A percentile compares a stretch with the other conserved stretches of the same genome.
phyloP scores from a whole-genome alignment of 805 yeast species.

The Starmerella khaoyaiensis region DNA sequence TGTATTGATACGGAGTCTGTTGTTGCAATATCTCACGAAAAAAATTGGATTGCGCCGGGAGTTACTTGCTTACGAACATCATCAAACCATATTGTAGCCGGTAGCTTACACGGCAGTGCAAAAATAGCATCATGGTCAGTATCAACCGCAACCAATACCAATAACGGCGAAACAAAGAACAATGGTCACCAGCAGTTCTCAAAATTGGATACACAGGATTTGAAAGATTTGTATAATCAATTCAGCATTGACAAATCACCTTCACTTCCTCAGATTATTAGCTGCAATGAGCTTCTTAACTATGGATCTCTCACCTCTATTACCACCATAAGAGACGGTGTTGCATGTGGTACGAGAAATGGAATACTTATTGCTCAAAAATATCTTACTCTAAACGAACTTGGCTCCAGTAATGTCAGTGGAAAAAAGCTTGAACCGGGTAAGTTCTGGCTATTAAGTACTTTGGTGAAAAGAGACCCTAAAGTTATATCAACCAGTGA shows the following conservation, averaged over 20 bases:
- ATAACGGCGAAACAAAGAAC: background rate
- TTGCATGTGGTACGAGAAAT: constrained; percentile 9
- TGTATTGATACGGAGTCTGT: too few species aligned
- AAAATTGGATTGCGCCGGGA: too few species aligned
- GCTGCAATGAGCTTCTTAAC: background rate
- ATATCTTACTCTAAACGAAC: constrained; percentile 9
- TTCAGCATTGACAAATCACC: background rate
- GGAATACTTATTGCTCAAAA: constrained; percentile 13
- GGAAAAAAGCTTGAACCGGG: constrained; percentile 8
- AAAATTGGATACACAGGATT: background rate
- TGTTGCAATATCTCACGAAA: too few species aligned
- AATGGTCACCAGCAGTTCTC: too few species aligned
- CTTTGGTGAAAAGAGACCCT: too few species aligned
- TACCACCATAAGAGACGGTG: constrained; percentile 10
- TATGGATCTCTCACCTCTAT: constrained; percentile 11
- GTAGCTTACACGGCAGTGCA: background rate
- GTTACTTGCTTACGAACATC: too few species aligned
- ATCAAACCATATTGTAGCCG: background rate
- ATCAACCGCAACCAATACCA: background rate
- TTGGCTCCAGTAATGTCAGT: background rate
- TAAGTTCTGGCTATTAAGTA: constrained; percentile 5
- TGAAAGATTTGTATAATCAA: background rate
- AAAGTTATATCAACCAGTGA: too few species aligned
- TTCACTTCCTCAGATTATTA: background rate
- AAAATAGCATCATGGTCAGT: background rate